Evolutionary conservation across 345 rosid species (phyloP), one percentile per base, ranked within the genome.

Genomic region (Psidium guajava): DNA sequence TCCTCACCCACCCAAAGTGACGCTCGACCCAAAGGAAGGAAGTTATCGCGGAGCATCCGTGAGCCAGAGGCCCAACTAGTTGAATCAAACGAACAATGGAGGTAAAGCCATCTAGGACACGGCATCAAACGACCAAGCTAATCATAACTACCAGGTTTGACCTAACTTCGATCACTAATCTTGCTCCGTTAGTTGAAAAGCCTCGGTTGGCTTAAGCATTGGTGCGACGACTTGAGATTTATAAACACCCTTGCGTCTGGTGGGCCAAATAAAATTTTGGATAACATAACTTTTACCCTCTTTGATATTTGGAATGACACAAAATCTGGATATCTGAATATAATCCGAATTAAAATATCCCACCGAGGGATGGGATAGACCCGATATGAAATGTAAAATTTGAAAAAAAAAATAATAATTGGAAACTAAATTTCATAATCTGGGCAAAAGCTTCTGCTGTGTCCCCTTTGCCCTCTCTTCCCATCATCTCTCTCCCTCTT

Each of bases 111-210:
- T 32, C 11, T 24, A 69, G 47, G 80, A 18, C 12, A 24, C 12
- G 12, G 13, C 80, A 18, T n/a, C 24, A 7, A 12, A 18, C 1
- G 47, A 9, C 25, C 2, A 1, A 7, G 12, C 44, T 2, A 69
- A 69, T 69, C 24, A 69, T 0, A 32, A 69, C 1, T 69, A 18
- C 0, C 47, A 2, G 2, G 6, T 18, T 6, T 16, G 12, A 16
- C 77, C 44, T 32, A 18, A 69, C 24, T 32, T 69, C 44, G 3
- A 32, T 69, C 80, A 2, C 25, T 25, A 36, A 32, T 15, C 77
- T 64, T 16, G 28, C 44, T 32, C 44, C 6, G 54, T 16, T 5
- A 14, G 20, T 53, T 12, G 77, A 28, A 27, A 14, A 61, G 3
- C 21, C 42, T 69, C 8, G 6, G 12, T 69, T 13, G 13, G 25